Conservation (phyloP, 805 yeast genomes). For the Candida jianshihensis region DNA sequence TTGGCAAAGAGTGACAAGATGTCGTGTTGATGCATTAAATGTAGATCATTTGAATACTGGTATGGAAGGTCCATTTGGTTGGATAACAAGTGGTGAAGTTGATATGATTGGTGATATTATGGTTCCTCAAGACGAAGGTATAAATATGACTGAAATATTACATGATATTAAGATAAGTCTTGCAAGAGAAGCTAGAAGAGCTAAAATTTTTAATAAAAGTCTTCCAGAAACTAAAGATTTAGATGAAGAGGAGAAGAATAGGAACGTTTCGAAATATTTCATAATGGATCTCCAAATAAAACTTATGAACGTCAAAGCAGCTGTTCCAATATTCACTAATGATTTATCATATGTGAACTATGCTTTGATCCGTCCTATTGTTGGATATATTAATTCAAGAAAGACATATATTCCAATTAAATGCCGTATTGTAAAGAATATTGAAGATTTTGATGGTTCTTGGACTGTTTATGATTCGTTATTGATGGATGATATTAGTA, state of each 20-base stretch:
- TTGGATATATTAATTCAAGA: conserved; percentile 86
- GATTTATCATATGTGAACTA: conserved; percentile 88
- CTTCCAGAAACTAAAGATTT: conserved; percentile 2
- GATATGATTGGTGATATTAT: conserved; percentile 90
- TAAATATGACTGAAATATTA: conserved; percentile 42
- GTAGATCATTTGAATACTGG: conserved; percentile 90
- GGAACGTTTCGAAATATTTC: conserved; percentile 43
- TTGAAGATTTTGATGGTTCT: conserved; percentile 85
- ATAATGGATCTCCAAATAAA: conserved; percentile 74
- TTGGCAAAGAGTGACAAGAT: conserved; percentile 63
- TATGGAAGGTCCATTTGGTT: conserved; percentile 90
- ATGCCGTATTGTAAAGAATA: conserved; percentile 71
- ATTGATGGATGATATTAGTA: conserved; percentile 85
- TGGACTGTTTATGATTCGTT: conserved; percentile 94
- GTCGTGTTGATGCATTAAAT: conserved; percentile 77
- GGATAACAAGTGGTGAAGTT: conserved; percentile 90
- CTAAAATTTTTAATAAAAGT: conserved; percentile 17
- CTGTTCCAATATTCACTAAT: conserved; percentile 79
- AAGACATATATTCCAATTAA: conserved; percentile 85
- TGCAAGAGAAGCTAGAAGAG: conserved; percentile 41
- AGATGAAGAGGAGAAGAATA: conserved; percentile 14
- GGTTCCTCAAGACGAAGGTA: conserved; percentile 61
- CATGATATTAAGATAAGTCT: conserved; percentile 39
- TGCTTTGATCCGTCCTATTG: conserved; percentile 90
- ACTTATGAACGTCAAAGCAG: conserved; percentile 81